A percentile compares a stretch with the other conserved stretches of the same genome.
These are phyloP conservation scores for Noccaea caerulescens DNA, from an alignment of 345 rosid species.

Conservation along the genomic window DNA sequence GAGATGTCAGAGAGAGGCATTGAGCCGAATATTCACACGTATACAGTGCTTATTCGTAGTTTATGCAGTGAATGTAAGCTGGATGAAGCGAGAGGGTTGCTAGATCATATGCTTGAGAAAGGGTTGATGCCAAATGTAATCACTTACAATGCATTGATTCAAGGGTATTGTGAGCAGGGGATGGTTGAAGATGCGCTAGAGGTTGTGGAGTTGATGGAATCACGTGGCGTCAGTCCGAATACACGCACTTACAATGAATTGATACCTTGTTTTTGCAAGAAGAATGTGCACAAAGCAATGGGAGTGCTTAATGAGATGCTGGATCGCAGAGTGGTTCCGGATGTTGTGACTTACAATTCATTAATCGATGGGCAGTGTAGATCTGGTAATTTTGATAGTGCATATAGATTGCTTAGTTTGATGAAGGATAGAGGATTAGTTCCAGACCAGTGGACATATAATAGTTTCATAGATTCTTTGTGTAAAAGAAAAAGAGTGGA, in stretches of 20 bases:
- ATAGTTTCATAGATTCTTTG: constrained; percentile 65
- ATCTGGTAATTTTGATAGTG: constrained; percentile 71
- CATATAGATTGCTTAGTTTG: constrained; percentile 70
- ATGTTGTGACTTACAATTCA: constrained; percentile 66
- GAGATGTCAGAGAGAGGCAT: constrained; percentile 73
- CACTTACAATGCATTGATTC: constrained; percentile 83
- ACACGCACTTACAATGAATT: constrained; percentile 84
- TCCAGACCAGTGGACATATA: constrained; percentile 79
- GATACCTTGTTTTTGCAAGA: constrained; percentile 69
- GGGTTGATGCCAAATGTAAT: constrained; percentile 66
- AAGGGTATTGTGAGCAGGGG: constrained; percentile 81
- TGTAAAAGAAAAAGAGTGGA: constrained; percentile 71
- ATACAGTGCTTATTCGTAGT: constrained; percentile 71
- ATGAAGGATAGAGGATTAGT: constrained; percentile 59
- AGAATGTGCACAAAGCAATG: constrained; percentile 87
- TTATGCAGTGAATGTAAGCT: constrained; percentile 61
- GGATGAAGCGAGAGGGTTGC: constrained; percentile 62
- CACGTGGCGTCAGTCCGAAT: constrained; percentile 62
- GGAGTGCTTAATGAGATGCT: constrained; percentile 61
- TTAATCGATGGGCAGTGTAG: constrained; percentile 80
- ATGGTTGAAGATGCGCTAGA: constrained; percentile 61
- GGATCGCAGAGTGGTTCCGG: constrained; percentile 56
- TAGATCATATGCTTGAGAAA: constrained; percentile 61
- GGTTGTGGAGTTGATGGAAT: constrained; percentile 71
- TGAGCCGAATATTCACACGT: constrained; percentile 75